These are phyloP conservation scores for Pilasporangium apinafurcum DNA, from an alignment of 352 stramenopile species.

Conservation along the genomic window DNA sequence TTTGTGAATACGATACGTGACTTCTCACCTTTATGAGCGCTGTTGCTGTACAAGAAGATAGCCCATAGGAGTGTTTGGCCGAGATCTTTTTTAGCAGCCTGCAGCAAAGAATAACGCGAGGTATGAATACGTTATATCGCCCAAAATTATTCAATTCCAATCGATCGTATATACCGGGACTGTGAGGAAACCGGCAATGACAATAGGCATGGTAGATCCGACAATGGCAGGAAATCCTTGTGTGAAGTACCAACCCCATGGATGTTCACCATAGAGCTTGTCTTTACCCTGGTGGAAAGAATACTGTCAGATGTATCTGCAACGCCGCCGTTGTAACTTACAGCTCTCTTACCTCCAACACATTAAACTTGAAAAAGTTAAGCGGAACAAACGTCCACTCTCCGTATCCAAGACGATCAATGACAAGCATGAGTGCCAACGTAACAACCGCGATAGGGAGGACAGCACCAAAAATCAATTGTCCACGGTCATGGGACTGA, in stretches of 20 bases:
- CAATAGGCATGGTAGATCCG: conserved; percentile 37
- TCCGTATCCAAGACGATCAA: conserved; percentile 74
- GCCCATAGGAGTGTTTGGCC: conserved; percentile 57
- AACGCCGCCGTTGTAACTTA: background rate
- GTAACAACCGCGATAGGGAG: conserved; percentile 54
- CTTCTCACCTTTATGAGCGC: conserved; percentile 66
- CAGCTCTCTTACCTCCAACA: conserved; percentile 47
- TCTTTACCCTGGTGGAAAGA: conserved; percentile 57
- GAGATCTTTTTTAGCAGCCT: conserved; percentile 63
- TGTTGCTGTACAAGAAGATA: conserved; percentile 74
- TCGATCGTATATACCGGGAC: conserved; percentile 25
- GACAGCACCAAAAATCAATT: conserved; percentile 37
- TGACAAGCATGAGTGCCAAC: conserved; percentile 49
- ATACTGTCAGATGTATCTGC: background rate
- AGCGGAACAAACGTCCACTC: conserved; percentile 80
- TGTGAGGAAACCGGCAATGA: conserved; percentile 50
- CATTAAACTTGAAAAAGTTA: conserved; percentile 87
- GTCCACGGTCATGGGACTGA: conserved; percentile 26
- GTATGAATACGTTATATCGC: background rate
- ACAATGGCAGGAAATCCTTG: conserved; percentile 74
- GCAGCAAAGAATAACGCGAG: background rate
- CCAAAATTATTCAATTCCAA: conserved; percentile 1
- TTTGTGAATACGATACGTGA: background rate
- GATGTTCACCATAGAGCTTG: conserved; percentile 72
- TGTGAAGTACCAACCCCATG: conserved; percentile 81